Percentiles rank a stretch among this genome's conserved stretches.
phyloP scores from a whole-genome alignment of 345 rosid species.

The Bruguiera sexangula region DNA sequence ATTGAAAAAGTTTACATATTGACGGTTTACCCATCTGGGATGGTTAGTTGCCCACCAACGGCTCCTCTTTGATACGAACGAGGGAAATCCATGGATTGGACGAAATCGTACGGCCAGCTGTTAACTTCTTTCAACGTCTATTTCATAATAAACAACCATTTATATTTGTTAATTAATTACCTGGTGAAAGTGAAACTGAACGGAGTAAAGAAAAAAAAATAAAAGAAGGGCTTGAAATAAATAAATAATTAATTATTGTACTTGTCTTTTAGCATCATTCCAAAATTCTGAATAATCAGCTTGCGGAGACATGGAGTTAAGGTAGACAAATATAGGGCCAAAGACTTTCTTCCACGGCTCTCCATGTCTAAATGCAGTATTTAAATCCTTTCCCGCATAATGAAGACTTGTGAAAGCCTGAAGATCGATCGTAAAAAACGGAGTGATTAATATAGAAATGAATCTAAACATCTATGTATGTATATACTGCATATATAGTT shows the following conservation, averaged over 20 bases:
- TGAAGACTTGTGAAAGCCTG: slow-evolving; percentile 23
- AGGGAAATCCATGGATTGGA: slow-evolving; percentile 17
- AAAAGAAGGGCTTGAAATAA: too few species aligned
- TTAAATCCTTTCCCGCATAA: slow-evolving; percentile 19
- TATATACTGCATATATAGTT: too few species aligned
- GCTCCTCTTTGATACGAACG: slow-evolving; percentile 13
- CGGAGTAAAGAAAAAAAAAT: background rate
- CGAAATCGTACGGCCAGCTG: slow-evolving; percentile 18
- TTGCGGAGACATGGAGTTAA: background rate
- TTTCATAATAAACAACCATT: background rate
- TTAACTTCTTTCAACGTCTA: slow-evolving; percentile 7
- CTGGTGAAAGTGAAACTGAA: too few species aligned
- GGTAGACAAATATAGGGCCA: slow-evolving; percentile 21
- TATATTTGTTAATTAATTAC: background rate
- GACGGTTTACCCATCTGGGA: slow-evolving; percentile 11
- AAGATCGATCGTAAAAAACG: background rate
- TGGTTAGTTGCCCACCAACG: slow-evolving; percentile 8
- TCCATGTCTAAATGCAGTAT: slow-evolving; percentile 10
- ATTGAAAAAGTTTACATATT: background rate
- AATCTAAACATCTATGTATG: background rate
- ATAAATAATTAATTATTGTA: background rate
- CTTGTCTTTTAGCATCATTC: slow-evolving; percentile 27
- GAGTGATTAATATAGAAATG: background rate
- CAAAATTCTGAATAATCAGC: background rate
- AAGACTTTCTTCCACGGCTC: slow-evolving; percentile 29